phyloP scores from a whole-genome alignment of 2,329 filamentous ascomycete species.

The Remersonia thermophila region DNA sequence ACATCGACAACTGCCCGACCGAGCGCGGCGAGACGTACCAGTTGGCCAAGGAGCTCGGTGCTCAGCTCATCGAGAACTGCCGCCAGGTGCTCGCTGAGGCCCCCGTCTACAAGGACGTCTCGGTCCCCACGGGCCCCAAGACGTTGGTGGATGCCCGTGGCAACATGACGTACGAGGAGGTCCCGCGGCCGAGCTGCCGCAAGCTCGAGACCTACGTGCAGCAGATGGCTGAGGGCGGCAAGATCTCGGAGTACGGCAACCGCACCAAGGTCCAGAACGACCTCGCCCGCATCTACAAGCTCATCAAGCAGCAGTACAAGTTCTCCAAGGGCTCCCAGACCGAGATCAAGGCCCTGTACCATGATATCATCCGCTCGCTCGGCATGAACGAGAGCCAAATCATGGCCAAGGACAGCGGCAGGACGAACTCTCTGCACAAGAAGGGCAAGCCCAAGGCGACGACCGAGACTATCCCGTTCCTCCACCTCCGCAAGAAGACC shows the following conservation, averaged over 20 bases:
- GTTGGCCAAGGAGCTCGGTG: conserved; percentile 88
- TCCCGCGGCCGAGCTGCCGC: conserved; percentile 74
- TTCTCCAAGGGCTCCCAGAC: conserved; percentile 91
- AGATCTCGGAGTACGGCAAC: conserved; percentile 97
- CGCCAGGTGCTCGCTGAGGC: conserved; percentile 74
- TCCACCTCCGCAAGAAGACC: conserved; percentile 89
- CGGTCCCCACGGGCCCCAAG: conserved; percentile 78
- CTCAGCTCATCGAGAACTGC: conserved; percentile 94
- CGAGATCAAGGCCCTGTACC: conserved; percentile 91
- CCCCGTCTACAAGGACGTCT: conserved; percentile 93
- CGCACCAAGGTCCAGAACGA: conserved; percentile 97
- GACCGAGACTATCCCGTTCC: conserved; percentile 93
- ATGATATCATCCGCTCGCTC: conserved; percentile 84
- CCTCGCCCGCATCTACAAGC: conserved; percentile 87
- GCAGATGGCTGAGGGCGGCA: conserved; percentile 96
- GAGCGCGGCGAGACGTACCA: conserved; percentile 95
- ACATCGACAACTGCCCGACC: conserved; percentile 96
- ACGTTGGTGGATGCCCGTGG: conserved; percentile 88
- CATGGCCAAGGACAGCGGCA: conserved; percentile 73
- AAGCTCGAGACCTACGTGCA: conserved; percentile 98
- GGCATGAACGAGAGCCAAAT: conserved; percentile 98
- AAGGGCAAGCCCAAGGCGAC: conserved; percentile 67
- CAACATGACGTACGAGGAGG: conserved; percentile 84
- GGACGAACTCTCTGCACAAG: conserved; percentile 36
- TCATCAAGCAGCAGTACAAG: conserved; percentile 97